Conservation (phyloP, 1,284 basidiomycete genomes). For the Moniliophthora roreri region DNA sequence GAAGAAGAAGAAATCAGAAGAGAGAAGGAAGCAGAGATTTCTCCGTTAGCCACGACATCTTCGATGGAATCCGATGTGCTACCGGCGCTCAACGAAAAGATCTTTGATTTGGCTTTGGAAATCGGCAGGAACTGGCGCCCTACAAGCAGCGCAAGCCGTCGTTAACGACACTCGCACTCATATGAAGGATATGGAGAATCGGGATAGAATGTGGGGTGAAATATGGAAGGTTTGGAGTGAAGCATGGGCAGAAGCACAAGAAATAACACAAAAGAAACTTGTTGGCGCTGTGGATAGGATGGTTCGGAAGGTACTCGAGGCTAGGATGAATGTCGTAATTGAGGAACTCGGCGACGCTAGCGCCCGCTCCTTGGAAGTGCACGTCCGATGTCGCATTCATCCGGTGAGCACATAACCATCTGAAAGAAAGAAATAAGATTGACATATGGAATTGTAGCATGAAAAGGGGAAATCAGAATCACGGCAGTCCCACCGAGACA, state of each 20-base stretch:
- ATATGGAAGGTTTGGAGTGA: constrained; percentile 1
- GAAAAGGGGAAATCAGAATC: background rate
- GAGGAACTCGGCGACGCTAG: background rate
- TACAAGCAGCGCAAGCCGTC: background rate
- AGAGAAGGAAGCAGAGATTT: no score
- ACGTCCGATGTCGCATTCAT: background rate
- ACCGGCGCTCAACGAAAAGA: background rate
- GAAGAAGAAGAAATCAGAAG: no score
- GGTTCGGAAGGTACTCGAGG: background rate
- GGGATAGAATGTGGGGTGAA: constrained; percentile 4
- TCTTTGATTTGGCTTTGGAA: constrained; percentile 9
- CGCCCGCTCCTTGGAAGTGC: background rate
- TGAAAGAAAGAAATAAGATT: no score
- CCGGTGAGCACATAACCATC: background rate
- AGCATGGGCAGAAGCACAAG: background rate
- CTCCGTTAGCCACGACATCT: background rate
- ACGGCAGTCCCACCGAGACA: background rate
- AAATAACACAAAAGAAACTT: background rate
- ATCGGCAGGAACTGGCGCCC: background rate
- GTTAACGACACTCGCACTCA: background rate
- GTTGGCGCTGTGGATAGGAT: background rate
- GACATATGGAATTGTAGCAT: no score
- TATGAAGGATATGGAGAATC: background rate
- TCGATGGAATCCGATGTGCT: background rate
- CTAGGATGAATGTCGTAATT: background rate